Percentiles rank a stretch among this genome's conserved stretches.
These are phyloP conservation scores for Nemania sp. DNA, from an alignment of 2,329 filamentous ascomycete species.

Conservation along the genomic window DNA sequence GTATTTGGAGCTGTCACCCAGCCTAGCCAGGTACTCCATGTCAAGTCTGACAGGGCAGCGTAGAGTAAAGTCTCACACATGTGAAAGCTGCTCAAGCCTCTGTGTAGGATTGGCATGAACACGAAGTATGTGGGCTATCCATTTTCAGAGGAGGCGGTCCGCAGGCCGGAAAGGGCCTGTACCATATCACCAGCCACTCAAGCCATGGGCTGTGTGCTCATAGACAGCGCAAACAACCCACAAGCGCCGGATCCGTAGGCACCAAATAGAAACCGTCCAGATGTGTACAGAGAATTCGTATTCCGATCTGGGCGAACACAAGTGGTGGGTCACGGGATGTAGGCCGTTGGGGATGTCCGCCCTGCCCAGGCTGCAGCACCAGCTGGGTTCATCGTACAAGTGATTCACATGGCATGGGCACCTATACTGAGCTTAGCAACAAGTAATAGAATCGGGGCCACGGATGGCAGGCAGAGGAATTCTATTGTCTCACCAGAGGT, in stretches of 20 bases:
- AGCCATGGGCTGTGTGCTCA: background rate
- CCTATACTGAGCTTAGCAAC: slow-evolving; percentile 24
- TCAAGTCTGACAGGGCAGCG: slow-evolving; percentile 30
- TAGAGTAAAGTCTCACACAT: slow-evolving; percentile 18
- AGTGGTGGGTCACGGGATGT: slow-evolving; percentile 34
- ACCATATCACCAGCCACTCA: slow-evolving; percentile 3
- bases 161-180: slow-evolving; percentile 4
- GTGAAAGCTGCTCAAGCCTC: slow-evolving; percentile 9
- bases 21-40: slow-evolving; percentile 32
- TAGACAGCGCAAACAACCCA: slow-evolving; percentile 3
- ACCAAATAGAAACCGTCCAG: slow-evolving; percentile 22
- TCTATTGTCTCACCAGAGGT: slow-evolving; percentile 31
- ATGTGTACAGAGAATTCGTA: slow-evolving; percentile 25
- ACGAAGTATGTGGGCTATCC: background rate
- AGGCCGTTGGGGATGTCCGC: slow-evolving; percentile 43
- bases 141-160: slow-evolving; percentile 4
- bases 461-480: slow-evolving; percentile 22
- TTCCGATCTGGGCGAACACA: slow-evolving; percentile 31
- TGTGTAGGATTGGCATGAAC: background rate
- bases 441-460: slow-evolving; percentile 7
- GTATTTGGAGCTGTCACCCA: slow-evolving; percentile 30
- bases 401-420: slow-evolving; percentile 12
- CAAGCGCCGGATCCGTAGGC: slow-evolving; percentile 8
- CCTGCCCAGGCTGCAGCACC: slow-evolving; percentile 31
- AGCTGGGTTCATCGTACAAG: slow-evolving; percentile 31